These are phyloP conservation scores for Bassia scoparia DNA, from an alignment of 148 eudicot species.

Conservation along the genomic window DNA sequence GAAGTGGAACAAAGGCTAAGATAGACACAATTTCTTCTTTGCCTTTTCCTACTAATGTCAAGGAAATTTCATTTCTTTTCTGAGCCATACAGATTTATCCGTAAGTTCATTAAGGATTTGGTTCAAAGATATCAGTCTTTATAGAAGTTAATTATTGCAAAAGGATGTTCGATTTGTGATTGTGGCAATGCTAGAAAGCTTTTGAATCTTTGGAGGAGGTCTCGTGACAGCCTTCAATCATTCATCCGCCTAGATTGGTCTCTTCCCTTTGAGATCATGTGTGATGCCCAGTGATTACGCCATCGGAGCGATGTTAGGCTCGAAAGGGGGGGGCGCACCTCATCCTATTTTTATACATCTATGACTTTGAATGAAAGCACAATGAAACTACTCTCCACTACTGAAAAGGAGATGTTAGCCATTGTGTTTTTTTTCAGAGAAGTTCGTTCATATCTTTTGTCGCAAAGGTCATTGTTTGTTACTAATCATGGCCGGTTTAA, in stretches of 20 bases:
- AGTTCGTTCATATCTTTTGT: not conserved
- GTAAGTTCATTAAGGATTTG: too few relatives aligned
- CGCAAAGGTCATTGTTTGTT: not conserved
- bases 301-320: too few relatives aligned
- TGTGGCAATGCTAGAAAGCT: not conserved
- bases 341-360: not conserved
- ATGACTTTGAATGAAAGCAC: not conserved
- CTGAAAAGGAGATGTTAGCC: not conserved
- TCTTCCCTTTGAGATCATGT: not conserved
- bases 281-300: not conserved
- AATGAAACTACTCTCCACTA: not conserved
- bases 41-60: not conserved
- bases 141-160: not conserved
- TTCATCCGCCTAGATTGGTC: not conserved
- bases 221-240: not conserved
- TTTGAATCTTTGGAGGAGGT: not conserved
- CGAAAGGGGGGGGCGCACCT: not conserved
- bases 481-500: too few relatives aligned
- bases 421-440: not conserved
- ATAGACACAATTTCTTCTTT: not conserved
- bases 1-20: not conserved
- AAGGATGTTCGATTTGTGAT: not conserved
- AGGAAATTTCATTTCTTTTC: too few relatives aligned
- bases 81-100: too few relatives aligned
- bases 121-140: too few relatives aligned